Base-by-base conservation (phyloP, 768 basidiomycete species). In the Sporobolomyces phaffii region DNA sequence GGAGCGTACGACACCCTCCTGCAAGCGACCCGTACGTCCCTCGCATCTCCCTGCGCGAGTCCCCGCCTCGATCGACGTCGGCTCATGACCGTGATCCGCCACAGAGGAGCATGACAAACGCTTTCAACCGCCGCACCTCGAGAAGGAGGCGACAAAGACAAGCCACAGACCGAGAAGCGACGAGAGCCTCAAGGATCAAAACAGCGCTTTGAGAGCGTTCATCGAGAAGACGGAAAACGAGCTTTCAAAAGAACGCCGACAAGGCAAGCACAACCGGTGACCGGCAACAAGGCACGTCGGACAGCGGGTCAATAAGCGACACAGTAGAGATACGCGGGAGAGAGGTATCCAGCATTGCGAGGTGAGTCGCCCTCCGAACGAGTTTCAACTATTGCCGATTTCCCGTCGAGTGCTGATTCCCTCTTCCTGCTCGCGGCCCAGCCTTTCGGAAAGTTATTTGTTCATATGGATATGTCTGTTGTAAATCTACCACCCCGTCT, bases 1-100 rank as follows among this genome's bases (percentile, higher is more conserved):
- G 49, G 66, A 3, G 66, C 66, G 3, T 68, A 68, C 61, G 66
- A 68, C 41, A 36, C 56, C 3, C 50, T 68, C 2, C 24, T 62
- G 5, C 48, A 50, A 22, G 66, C 66, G 8, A 62, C 60, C 3
- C 60, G 66, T 63, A 29, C 28, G 1, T 22, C 24, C 17, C 22
- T 9, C 33, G 11, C 3, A 1, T 11, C 17, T 20, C 38, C 33
- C 24, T 22, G 17, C 9, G 33, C 20, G 20, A 18, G 15, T 8
- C 11, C n/a, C 31, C 3, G 3, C 60, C n/a, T n/a, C 7, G 41
- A 31, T 41, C 33, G 8, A 10, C 10, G 13, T 5, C 29, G 5
- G 2, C 9, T 26, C 10, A 22, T 17, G 33, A 15, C 4, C 3
- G 3, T 1, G 5, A 8, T 7, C 24, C 10, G 7, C 28, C 24